These are phyloP conservation scores for Aspergillus puulaauensis DNA, from an alignment of 2,329 filamentous ascomycete species.

Conservation along the genomic window DNA sequence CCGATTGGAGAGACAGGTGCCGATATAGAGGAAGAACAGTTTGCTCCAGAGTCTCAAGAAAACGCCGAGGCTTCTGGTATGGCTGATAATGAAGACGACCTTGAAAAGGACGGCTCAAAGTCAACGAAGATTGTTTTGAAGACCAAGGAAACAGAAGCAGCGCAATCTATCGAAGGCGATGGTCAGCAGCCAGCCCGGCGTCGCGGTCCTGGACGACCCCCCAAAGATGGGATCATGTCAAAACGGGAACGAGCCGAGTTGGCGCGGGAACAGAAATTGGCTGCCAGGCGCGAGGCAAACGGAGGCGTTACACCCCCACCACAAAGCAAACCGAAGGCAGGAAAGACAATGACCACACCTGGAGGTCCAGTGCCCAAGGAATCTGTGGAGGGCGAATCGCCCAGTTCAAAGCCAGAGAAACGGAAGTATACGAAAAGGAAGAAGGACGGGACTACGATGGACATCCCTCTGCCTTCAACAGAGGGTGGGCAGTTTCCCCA, in stretches of 20 bases:
- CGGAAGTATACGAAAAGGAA: conserved; percentile 51
- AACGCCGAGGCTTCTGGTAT: conserved; percentile 32
- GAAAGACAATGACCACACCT: conserved; percentile 27
- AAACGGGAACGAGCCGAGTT: conserved; percentile 60
- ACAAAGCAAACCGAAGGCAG: conserved; percentile 26
- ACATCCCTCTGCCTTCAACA: conserved; percentile 43
- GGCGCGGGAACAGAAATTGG: conserved; percentile 53
- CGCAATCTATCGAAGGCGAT: conserved; percentile 35
- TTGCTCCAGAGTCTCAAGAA: conserved; percentile 32
- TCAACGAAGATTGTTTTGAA: conserved; percentile 30
- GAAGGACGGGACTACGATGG: conserved; percentile 43
- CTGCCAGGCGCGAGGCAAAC: conserved; percentile 48
- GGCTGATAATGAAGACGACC: conserved; percentile 43
- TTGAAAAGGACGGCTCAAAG: conserved; percentile 29
- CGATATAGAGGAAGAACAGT: conserved; percentile 45
- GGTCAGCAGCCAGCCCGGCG: conserved; percentile 42
- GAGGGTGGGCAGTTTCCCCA: conserved; percentile 38
- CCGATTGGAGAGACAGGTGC: conserved; percentile 49
- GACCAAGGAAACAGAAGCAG: conserved; percentile 28
- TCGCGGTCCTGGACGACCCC: conserved; percentile 61
- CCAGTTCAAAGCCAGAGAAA: conserved; percentile 45
- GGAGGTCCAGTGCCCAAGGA: conserved; percentile 25
- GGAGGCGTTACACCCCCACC: conserved; percentile 46
- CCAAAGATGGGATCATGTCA: conserved; percentile 67
- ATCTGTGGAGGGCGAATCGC: conserved; percentile 34